Base-by-base conservation (phyloP, 371 early-diverging fungal species). In the Saksenaea oblongispora region DNA sequence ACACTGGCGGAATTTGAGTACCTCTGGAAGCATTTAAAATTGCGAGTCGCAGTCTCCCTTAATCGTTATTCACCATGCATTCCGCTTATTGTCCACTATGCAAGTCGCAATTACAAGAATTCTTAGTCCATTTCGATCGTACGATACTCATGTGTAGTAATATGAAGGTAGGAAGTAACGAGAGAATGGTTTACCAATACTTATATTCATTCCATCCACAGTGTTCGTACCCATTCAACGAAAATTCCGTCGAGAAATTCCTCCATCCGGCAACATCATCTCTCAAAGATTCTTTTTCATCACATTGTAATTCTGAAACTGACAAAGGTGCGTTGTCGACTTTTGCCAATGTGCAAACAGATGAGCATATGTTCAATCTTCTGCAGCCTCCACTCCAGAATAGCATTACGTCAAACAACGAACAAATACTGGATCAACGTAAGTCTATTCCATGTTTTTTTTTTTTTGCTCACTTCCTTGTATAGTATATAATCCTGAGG, bases 241-340 rank as follows among this genome's bases (percentile, higher is more conserved):
- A 47, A 47, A 22, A n/a, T 10, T 47, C 18, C 5, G 22, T 47
- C 5, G 24, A n/a, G 10, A 22, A 47, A 10, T 47, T 47, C 10
- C 3, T 47, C 22, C 0, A 18, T 18, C 24, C 51, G 5, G 51
- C 51, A 4, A 0, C n/a, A 22, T n/a, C 24, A 22, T 1, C 51
- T 18, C n/a, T 10, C 8, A n/a, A 17, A 17, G 22, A 47, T 10
- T 18, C 3, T 22, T 1, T 7, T 8, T 2, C 24, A 22, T 22
- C 17, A 47, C 9, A 10, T 8, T 22, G 10, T 22, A 22, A 18
- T 10, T 22, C 27, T 47, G 51, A 47, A 7, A 47, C n/a, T 47
- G 24, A 26, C 51, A n/a, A 47, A 47, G 51, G 51, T 47, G 51
- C 24, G 51, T 47, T 47, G 22, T 47, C 22, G 51, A 47, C 51